These are phyloP conservation scores for Hypoxylon perforatum DNA, from an alignment of 495 filamentous ascomycete genomes.

Conservation along the genomic window DNA sequence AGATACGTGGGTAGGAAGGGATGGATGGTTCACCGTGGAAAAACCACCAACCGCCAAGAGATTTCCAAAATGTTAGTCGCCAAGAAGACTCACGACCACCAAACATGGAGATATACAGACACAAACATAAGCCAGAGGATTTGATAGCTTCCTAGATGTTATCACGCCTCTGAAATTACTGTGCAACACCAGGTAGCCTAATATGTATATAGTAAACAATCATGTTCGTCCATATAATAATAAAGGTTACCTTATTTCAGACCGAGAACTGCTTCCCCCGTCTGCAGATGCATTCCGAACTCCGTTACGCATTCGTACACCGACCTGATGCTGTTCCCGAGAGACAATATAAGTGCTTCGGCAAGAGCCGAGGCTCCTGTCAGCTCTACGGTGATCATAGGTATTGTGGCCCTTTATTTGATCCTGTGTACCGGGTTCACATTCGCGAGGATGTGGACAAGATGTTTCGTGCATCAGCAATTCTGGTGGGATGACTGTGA, in stretches of 20 bases:
- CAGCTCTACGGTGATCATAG: conserved; percentile 17
- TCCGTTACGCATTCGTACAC: background rate
- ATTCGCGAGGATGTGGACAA: conserved; percentile 11
- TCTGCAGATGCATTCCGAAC: background rate
- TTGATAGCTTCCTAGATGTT: background rate
- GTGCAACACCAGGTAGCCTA: background rate
- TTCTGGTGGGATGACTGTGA: conserved; percentile 37
- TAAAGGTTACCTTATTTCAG: background rate
- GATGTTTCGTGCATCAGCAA: conserved; percentile 30
- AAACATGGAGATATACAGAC: too few species aligned
- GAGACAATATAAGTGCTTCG: background rate
- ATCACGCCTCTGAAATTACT: background rate
- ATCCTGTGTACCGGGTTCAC: conserved; percentile 25
- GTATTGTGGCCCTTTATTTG: conserved; percentile 17
- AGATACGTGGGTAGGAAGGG: too few species aligned
- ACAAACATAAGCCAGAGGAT: background rate
- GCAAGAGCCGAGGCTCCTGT: conserved; percentile 28
- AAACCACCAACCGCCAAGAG: too few species aligned
- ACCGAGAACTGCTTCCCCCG: background rate
- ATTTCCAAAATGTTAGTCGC: too few species aligned
- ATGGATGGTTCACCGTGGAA: too few species aligned
- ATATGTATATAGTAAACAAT: background rate
- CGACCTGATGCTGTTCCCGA: background rate
- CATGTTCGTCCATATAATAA: background rate
- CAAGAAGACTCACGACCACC: too few species aligned